Base-by-base conservation (phyloP, 2,329 filamentous ascomycete genomes). In the Tympanopsis confertula region DNA sequence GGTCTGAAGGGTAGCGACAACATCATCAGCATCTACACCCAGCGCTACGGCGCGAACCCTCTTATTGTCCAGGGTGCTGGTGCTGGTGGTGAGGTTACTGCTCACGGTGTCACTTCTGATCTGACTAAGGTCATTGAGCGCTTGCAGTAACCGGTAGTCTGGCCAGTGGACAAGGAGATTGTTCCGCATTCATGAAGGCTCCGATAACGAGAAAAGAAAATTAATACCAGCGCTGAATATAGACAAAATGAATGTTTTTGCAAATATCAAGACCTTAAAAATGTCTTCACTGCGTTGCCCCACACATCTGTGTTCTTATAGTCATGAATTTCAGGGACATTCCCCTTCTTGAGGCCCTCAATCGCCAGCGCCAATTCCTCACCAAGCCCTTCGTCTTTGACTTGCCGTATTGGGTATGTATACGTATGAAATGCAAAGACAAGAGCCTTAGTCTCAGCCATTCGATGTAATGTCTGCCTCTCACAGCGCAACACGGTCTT, bases 1-100 rank as follows among this genome's bases (percentile, higher is more conserved):
- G 76, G 74, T 22, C 58, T 85, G 32, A 82, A 82, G 63, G 81
- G 81, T 24, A 84, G 78, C 52, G 81, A 84, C 50, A 85, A 85
- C 58, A 80, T 85, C 50, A 82, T 86, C 48, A 81, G 71, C 55
- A 84, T 86, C 60, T 82, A 83, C 55, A 85, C 81, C 1, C 72
- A 82, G 61, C 66, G 81, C 45, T 85, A 86, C 51, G 78, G 77
- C 22, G 61, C 62, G 39, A 80, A 78, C 49, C 78, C 81, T n/a
- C 59, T 85, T 39, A 82, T 84, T 48, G 68, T 86, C 28, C 79
- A 84, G 57, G 81, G 81, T 41, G 77, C 76, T 26, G 81, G 77
- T 41, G 81, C 81, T 19, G 81, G 81, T 44, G 78, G 73, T 38
- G 78, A 83, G 19, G 77, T 84, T 19, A 85, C 81, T 13, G 81